A percentile compares a stretch with the other conserved stretches of the same genome.
Evolutionary conservation across 257 asterid genomes (phyloP).

Genomic region (Anisodus tanguticus): DNA sequence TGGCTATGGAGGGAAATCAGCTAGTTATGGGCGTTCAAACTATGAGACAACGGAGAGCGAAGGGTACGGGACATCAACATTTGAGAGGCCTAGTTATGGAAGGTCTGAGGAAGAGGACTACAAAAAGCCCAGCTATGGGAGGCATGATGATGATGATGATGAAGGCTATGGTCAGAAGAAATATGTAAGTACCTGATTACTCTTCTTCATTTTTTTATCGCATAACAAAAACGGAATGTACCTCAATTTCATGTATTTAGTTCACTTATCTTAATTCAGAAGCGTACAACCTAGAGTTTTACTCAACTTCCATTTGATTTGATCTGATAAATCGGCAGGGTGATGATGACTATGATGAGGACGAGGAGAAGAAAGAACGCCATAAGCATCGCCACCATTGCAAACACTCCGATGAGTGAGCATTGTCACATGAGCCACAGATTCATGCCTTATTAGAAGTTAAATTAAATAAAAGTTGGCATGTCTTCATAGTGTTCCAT

Average conservation of each 20-base stretch:
- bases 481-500: constrained; percentile 26
- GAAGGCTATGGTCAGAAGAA: constrained; percentile 69
- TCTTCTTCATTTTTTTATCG: neutral
- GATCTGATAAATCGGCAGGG: constrained; percentile 42
- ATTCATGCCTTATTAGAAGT: constrained; percentile 4
- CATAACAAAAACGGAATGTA: neutral
- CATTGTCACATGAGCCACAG: neutral
- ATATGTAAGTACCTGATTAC: constrained; percentile 53
- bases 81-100: constrained; percentile 36
- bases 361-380: constrained; percentile 38
- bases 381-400: constrained; percentile 38
- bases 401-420: constrained; percentile 50
- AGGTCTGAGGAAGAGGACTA: constrained; percentile 56
- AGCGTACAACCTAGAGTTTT: neutral
- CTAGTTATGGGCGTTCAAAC: constrained; percentile 29
- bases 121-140: constrained; percentile 56
- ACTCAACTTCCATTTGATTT: neutral
- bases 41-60: constrained; percentile 28
- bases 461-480: constrained; percentile 28
- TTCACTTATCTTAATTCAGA: neutral
- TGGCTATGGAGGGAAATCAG: constrained; percentile 5
- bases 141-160: constrained; percentile 49
- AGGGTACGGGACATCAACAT: constrained; percentile 19
- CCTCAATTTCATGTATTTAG: neutral
- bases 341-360: constrained; percentile 36